Percentiles rank a stretch among this genome's conserved stretches.
phyloP scores from a whole-genome alignment of 2,329 filamentous ascomycete species.

The Trichoderma arundinaceum region DNA sequence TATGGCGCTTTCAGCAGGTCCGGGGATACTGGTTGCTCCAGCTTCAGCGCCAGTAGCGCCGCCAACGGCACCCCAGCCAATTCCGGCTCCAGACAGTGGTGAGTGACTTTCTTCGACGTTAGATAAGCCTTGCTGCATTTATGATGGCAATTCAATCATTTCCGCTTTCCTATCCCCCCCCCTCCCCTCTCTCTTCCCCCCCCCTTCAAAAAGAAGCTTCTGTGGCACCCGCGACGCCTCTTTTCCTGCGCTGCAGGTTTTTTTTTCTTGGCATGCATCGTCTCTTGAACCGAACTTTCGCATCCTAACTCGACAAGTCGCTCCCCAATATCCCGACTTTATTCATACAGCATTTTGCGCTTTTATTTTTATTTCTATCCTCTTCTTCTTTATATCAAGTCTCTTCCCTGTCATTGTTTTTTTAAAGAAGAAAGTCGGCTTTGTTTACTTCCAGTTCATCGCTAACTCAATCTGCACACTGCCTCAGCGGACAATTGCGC shows the following conservation, averaged over 20 bases:
- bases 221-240: conserved; percentile 25
- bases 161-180: conserved; percentile 1
- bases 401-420: no score
- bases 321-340: neutral
- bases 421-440: no score
- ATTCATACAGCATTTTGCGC: neutral
- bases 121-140: conserved; percentile 11
- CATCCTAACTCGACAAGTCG: neutral
- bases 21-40: conserved; percentile 28
- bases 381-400: neutral
- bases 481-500: conserved; percentile 16
- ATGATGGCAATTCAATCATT: conserved; percentile 4
- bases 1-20: conserved; percentile 32
- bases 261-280: conserved; percentile 23
- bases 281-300: neutral
- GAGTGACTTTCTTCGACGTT: conserved; percentile 22
- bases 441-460: no score
- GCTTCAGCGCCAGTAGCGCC: conserved; percentile 24
- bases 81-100: conserved; percentile 21
- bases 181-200: neutral
- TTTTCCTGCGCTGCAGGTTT: conserved; percentile 21
- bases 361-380: neutral
- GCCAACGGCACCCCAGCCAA: conserved; percentile 14
- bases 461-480: conserved; percentile 10
- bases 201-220: conserved; percentile 13